phyloP scores from a whole-genome alignment of 2,329 filamentous ascomycete genomes.

The Pseudogymnoascus sp. region DNA sequence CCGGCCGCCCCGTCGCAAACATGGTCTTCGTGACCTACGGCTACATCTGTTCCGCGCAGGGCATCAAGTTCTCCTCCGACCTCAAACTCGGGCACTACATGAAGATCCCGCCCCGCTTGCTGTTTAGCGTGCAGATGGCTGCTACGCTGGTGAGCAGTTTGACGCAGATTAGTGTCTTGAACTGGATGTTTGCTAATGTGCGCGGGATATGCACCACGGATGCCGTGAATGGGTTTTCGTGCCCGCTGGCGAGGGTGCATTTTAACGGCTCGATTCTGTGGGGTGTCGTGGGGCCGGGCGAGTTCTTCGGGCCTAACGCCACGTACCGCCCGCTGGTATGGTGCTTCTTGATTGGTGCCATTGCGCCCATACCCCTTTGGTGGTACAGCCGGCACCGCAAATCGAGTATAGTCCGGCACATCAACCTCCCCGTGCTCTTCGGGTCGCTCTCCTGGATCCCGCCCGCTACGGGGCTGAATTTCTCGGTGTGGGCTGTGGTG shows the following conservation, averaged over 20 bases:
- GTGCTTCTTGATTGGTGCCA: conserved; percentile 70
- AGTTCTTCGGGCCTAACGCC: conserved; percentile 71
- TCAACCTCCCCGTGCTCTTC: conserved; percentile 76
- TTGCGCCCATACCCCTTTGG: conserved; percentile 69
- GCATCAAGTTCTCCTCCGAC: conserved; percentile 81
- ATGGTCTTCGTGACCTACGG: conserved; percentile 93
- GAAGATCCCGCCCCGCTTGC: conserved; percentile 73
- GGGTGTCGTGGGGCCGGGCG: conserved; percentile 74
- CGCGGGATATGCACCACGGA: conserved; percentile 67
- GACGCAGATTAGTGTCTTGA: conserved; percentile 75
- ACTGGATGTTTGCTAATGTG: conserved; percentile 82
- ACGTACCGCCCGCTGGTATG: conserved; percentile 71
- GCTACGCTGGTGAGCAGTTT: conserved; percentile 69
- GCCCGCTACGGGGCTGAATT: conserved; percentile 78
- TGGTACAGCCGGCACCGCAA: conserved; percentile 45
- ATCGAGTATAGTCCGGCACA: conserved; percentile 57
- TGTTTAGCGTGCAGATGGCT: conserved; percentile 70
- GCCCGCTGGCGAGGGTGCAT: conserved; percentile 77
- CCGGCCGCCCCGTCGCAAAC: conserved; percentile 77
- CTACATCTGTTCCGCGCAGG: conserved; percentile 81
- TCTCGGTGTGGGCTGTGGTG: conserved; percentile 77
- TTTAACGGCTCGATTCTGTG: conserved; percentile 87
- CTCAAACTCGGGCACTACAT: conserved; percentile 83
- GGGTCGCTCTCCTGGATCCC: conserved; percentile 81
- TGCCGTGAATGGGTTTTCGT: conserved; percentile 82